phyloP scores from a whole-genome alignment of 1,139 yeast species.

The Kurtzmaniella quercitrusa region DNA sequence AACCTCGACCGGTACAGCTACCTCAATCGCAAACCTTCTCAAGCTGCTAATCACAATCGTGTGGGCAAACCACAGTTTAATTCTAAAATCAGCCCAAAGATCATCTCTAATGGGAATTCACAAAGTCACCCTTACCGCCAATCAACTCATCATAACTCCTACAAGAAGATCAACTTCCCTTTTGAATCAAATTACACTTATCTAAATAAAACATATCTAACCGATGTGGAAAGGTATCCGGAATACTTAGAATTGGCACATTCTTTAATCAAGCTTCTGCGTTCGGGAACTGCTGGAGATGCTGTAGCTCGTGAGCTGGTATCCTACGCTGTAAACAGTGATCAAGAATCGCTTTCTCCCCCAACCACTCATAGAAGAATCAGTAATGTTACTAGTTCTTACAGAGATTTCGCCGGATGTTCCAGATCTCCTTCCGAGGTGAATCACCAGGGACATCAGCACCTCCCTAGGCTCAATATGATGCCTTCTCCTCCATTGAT shows the following conservation, averaged over 20 bases:
- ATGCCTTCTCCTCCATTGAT: slow-evolving; percentile 5
- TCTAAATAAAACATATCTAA: slow-evolving; percentile 40
- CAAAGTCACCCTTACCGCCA: neutral
- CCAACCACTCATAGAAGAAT: slow-evolving; percentile 4
- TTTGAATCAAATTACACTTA: slow-evolving; percentile 54
- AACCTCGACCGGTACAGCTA: slow-evolving; percentile 28
- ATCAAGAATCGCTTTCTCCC: neutral
- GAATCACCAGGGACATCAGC: slow-evolving; percentile 1
- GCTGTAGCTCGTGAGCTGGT: neutral
- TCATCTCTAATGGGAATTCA: slow-evolving; percentile 15
- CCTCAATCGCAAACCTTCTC: slow-evolving; percentile 15
- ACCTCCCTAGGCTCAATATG: slow-evolving; percentile 1
- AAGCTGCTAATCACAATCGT: slow-evolving; percentile 6
- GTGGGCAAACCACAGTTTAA: slow-evolving; percentile 34
- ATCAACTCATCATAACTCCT: slow-evolving; percentile 12
- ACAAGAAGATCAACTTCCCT: slow-evolving; percentile 47
- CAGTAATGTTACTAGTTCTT: slow-evolving; percentile 2
- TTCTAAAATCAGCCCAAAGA: slow-evolving; percentile 36
- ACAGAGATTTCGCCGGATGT: neutral
- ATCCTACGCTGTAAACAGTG: neutral
- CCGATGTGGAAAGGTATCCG: slow-evolving; percentile 44
- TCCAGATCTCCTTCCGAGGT: neutral
- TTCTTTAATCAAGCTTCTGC: slow-evolving; percentile 37
- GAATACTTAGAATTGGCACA: slow-evolving; percentile 47
- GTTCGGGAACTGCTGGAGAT: slow-evolving; percentile 10